These are phyloP conservation scores for Glebionis coronaria DNA, from an alignment of 129 eudicot genomes.

Conservation along the genomic window DNA sequence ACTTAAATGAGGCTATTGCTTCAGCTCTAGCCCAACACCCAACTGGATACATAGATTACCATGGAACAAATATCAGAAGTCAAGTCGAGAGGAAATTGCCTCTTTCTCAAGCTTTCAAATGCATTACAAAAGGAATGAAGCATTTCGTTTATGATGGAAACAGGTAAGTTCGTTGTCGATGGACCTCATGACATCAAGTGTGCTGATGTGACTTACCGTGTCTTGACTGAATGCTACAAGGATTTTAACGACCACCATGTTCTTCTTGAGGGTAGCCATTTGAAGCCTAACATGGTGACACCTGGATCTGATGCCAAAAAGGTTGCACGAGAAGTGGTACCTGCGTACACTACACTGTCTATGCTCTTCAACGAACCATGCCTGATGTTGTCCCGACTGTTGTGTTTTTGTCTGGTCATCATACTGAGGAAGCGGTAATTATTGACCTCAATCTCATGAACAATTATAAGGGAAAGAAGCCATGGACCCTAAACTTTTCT, in stretches of 20 bases:
- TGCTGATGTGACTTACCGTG: conserved; percentile 54
- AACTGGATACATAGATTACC: conserved; percentile 42
- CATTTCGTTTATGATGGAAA: no score
- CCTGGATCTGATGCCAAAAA: no score
- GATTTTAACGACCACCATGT: conserved; percentile 66
- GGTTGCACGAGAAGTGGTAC: conserved; percentile 53
- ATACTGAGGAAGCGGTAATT: conserved; percentile 57
- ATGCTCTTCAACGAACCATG: conserved; percentile 57
- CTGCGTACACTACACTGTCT: conserved; percentile 63
- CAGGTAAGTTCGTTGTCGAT: conserved; percentile 54
- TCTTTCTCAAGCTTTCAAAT: no score
- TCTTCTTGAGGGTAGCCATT: conserved; percentile 57
- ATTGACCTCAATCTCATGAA: conserved; percentile 57
- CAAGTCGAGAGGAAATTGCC: conserved; percentile 92
- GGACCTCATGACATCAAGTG: conserved; percentile 59
- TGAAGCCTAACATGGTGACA: conserved; percentile 78
- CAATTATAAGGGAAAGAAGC: conserved; percentile 45
- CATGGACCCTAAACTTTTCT: conserved; percentile 47
- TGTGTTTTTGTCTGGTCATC: conserved; percentile 60
- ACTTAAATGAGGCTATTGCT: neutral
- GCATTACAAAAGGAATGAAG: no score
- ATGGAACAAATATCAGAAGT: conserved; percentile 52
- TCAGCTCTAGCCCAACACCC: neutral
- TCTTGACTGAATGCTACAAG: conserved; percentile 60
- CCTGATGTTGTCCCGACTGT: conserved; percentile 57